phyloP scores from a whole-genome alignment of 2,329 filamentous ascomycete genomes.

The Cladobotryum protrusum region DNA sequence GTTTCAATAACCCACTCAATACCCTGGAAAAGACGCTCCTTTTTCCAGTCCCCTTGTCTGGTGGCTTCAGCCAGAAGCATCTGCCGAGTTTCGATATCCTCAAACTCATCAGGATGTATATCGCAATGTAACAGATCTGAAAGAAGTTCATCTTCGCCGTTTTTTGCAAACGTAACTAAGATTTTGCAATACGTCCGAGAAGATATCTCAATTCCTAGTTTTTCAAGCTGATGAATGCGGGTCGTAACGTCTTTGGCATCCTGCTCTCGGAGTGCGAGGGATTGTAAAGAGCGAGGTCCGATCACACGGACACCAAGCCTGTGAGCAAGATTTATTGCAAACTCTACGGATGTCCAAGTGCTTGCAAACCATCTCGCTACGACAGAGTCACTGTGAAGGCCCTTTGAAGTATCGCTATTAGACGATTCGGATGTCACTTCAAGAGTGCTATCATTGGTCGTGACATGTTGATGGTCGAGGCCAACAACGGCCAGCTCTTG shows the following conservation, averaged over 20 bases:
- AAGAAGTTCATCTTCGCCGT: slow-evolving; percentile 47
- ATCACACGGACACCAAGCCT: slow-evolving; percentile 66
- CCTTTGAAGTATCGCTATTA: slow-evolving; percentile 6
- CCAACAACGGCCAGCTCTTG: slow-evolving; percentile 28
- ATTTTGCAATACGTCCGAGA: slow-evolving; percentile 59
- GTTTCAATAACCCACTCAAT: slow-evolving; percentile 28
- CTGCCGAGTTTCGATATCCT: slow-evolving; percentile 37
- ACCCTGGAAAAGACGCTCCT: slow-evolving; percentile 38
- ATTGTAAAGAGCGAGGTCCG: slow-evolving; percentile 69
- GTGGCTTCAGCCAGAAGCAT: slow-evolving; percentile 30
- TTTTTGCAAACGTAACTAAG: slow-evolving; percentile 56
- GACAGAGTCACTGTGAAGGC: slow-evolving; percentile 42
- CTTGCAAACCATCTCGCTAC: slow-evolving; percentile 77
- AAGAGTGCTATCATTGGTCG: too few relatives aligned
- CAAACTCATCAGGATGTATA: slow-evolving; percentile 51
- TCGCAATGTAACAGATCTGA: slow-evolving; percentile 41
- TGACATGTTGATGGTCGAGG: neutral
- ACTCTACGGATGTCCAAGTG: slow-evolving; percentile 62
- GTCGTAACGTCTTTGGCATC: slow-evolving; percentile 49
- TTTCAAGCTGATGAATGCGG: slow-evolving; percentile 55
- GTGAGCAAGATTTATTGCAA: slow-evolving; percentile 62
- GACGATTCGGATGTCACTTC: neutral
- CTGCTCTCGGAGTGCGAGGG: slow-evolving; percentile 63
- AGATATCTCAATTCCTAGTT: slow-evolving; percentile 56
- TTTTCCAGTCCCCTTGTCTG: slow-evolving; percentile 30